Percentiles rank a stretch among this genome's conserved stretches.
phyloP scores from a whole-genome alignment of 78 protist genomes.

The Capsaspora owczarzaki region DNA sequence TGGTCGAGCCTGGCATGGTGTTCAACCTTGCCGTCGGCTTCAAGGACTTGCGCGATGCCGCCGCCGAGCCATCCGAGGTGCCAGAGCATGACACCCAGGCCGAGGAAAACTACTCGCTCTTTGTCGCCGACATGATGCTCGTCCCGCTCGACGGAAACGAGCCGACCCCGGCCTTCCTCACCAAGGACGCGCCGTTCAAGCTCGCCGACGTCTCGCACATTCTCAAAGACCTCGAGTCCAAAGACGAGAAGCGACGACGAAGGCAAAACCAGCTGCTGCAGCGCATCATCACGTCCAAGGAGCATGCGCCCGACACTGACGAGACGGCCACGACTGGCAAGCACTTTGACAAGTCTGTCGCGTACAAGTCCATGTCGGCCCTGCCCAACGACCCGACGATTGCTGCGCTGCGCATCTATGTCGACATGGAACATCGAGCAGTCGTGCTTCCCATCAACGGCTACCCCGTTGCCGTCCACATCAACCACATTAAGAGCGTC shows the following conservation, averaged over 20 bases:
- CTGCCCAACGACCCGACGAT: conserved; percentile 33
- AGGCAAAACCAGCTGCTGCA: neutral
- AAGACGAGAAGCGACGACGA: neutral
- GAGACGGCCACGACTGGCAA: neutral
- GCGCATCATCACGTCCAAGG: neutral
- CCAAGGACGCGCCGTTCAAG: no score
- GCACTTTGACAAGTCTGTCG: neutral
- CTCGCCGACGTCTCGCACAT: no score
- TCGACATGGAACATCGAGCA: conserved; percentile 56
- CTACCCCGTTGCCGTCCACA: conserved; percentile 79
- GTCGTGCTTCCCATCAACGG: conserved; percentile 80
- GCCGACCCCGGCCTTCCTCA: neutral
- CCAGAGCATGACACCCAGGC: neutral
- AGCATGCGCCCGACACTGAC: neutral
- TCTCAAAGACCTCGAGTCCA: neutral
- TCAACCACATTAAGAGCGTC: conserved; percentile 67
- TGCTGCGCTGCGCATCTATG: conserved; percentile 25
- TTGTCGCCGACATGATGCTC: conserved; percentile 58
- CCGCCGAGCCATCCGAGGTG: conserved; percentile 1
- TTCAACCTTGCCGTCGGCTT: conserved; percentile 57
- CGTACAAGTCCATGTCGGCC: neutral
- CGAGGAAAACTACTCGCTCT: conserved; percentile 12
- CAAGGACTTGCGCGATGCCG: conserved; percentile 17
- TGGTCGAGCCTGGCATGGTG: conserved; percentile 53
- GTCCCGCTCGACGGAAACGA: conserved; percentile 36